Evolutionary conservation across 345 rosid species (phyloP).

Genomic region (Euclidium syriacum): DNA sequence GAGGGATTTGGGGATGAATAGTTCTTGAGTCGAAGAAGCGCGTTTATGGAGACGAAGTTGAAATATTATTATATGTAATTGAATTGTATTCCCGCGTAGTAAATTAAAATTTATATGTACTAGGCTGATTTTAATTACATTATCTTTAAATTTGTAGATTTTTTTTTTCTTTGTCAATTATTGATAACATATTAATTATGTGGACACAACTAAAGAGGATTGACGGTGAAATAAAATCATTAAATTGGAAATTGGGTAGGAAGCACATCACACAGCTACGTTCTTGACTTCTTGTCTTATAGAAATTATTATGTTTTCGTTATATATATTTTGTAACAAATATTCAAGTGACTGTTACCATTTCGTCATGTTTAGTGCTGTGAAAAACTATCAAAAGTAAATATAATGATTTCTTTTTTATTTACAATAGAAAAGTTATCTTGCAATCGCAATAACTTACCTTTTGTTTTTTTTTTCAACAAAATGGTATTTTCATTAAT

Average conservation of each 20-base stretch:
- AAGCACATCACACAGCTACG: slow-evolving; percentile 25
- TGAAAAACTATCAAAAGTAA: too few relatives aligned
- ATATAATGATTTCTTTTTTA: too few relatives aligned
- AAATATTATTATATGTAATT: neutral
- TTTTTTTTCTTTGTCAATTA: neutral
- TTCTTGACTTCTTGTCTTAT: too few relatives aligned
- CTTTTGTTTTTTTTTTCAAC: too few relatives aligned
- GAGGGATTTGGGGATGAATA: slow-evolving; percentile 24
- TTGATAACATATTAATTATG: slow-evolving; percentile 18
- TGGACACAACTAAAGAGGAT: neutral
- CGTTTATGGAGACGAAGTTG: slow-evolving; percentile 31
- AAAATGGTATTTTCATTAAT: too few relatives aligned
- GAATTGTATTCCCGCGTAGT: slow-evolving; percentile 19
- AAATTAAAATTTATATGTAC: neutral
- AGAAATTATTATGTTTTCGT: neutral
- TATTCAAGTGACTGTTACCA: neutral
- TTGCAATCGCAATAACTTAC: too few relatives aligned
- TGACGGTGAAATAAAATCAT: slow-evolving; percentile 27
- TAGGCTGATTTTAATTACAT: neutral
- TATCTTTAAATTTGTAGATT: neutral
- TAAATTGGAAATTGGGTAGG: slow-evolving; percentile 24
- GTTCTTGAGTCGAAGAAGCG: slow-evolving; percentile 23
- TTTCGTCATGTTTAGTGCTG: too few relatives aligned
- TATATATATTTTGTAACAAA: neutral
- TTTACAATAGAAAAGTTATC: too few relatives aligned